phyloP scores from a whole-genome alignment of 169 alveolate species.

The Plasmodium yoelii region DNA sequence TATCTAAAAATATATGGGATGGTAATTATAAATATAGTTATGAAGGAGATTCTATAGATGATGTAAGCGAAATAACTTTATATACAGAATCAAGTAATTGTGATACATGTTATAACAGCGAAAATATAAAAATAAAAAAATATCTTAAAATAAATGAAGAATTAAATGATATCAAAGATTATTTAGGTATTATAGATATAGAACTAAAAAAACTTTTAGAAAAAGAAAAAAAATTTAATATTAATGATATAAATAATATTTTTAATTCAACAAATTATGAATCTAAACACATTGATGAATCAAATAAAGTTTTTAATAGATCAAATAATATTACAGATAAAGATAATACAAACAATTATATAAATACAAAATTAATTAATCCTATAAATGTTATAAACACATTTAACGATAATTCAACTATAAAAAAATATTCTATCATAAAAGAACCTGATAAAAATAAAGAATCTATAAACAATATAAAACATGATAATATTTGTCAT shows the following conservation, averaged over 20 bases:
- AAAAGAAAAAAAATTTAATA: slow-evolving; percentile 20
- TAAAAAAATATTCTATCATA: too few relatives aligned
- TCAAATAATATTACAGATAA: neutral
- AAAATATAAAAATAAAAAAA: slow-evolving; percentile 30
- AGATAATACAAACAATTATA: neutral
- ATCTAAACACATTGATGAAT: neutral
- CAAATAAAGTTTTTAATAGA: neutral
- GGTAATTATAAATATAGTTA: too few relatives aligned
- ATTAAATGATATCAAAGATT: slow-evolving; percentile 28
- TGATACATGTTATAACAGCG: neutral
- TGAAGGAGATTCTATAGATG: too few relatives aligned
- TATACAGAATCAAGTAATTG: neutral
- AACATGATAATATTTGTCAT: too few relatives aligned
- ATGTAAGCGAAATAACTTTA: neutral
- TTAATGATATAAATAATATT: neutral
- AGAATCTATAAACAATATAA: too few relatives aligned
- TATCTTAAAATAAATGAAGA: slow-evolving; percentile 59
- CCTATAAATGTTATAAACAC: neutral
- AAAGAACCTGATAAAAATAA: too few relatives aligned
- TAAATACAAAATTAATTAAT: neutral
- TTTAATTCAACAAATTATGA: neutral
- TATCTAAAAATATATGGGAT: too few relatives aligned
- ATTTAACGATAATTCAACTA: neutral
- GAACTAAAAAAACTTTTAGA: slow-evolving; percentile 40
- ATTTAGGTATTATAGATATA: slow-evolving; percentile 28